Evolutionary conservation across 768 basidiomycete genomes (phyloP), one percentile per base, ranked within the genome.

Genomic region (Rhodotorula paludigena): DNA sequence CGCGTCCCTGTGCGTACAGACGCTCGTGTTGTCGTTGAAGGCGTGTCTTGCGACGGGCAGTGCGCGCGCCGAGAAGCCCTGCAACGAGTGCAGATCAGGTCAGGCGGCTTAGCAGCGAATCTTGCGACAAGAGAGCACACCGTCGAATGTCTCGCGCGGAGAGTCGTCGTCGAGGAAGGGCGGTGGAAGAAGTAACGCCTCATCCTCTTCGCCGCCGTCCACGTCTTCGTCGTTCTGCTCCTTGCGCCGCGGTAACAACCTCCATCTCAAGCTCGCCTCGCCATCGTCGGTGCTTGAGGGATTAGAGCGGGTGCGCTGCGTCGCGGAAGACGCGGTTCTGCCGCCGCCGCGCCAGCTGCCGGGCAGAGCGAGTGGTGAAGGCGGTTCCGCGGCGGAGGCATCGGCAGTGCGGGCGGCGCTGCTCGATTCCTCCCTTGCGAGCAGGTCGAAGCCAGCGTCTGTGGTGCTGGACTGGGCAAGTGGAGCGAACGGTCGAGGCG

Each of bases 11-110:
- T 0, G 61, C 47, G 30, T 21, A 30, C 23, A 64, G 60, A 4
- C 57, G 39, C 20, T 18, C 69, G 39, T 38, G 61, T 32, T 42
- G 35, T 23, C 30, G 45, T 16, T 3, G 25, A 16, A 41, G 53
- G 32, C 53, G 47, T 7, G n/a, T 5, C n/a, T 12, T 5, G 30
- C 16, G 28, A 20, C 65, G 65, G 11, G 36, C 47, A n/a, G 32
- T 2, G 2, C 65, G 65, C 5, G 53, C 28, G 30, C 65, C 65
- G 47, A 66, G 59, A 1, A 66, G 54, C 7, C 65, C 65, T 66
- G 44, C 14, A 2, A 1, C 8, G 7, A 1, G 2, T 8, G 18
- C 15, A 2, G 10, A 18, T 2, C 18, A 16, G n/a, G 16, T 32
- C 35, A 39, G 33, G 5, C 1, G 20, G 28, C 18, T 35, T 15